Percentiles rank a stretch among this genome's conserved stretches.
Conservation (phyloP, 2,329 filamentous ascomycete species). For the Escovopsis weberi region DNA sequence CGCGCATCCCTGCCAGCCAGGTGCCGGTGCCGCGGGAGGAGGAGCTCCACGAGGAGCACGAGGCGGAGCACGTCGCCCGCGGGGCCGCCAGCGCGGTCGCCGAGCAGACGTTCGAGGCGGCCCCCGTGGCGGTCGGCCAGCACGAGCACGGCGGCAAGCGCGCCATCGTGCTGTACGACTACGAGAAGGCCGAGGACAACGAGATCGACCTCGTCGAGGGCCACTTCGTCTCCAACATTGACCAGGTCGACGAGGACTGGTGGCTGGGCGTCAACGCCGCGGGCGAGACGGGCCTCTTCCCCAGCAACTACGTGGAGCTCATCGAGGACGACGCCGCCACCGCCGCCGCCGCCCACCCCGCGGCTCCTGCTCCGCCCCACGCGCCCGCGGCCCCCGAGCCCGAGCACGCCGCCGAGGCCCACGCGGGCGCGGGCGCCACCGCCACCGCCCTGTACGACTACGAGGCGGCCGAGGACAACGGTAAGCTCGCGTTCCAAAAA, state of each 20-base stretch:
- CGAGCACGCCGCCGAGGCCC: constrained; percentile 16
- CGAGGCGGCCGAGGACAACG: constrained; percentile 90
- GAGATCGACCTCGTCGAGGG: constrained; percentile 86
- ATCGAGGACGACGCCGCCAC: constrained; percentile 45
- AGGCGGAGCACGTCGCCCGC: constrained; percentile 43
- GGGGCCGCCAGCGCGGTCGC: constrained; percentile 43
- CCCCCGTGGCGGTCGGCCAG: too few relatives aligned
- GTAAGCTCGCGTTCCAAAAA: constrained; percentile 33
- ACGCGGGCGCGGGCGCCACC: constrained; percentile 39
- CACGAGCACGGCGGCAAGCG: constrained; percentile 43
- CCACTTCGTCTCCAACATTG: constrained; percentile 77
- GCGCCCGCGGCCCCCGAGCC: constrained; percentile 19
- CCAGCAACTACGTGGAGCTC: constrained; percentile 91
- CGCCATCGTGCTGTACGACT: constrained; percentile 82
- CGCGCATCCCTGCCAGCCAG: constrained; percentile 48
- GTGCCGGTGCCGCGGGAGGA: constrained; percentile 51
- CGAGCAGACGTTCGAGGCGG: constrained; percentile 21
- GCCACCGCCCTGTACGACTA: constrained; percentile 91
- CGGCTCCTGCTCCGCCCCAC: constrained; percentile 15
- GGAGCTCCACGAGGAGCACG: constrained; percentile 49
- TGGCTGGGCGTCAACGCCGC: constrained; percentile 86
- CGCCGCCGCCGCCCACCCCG: constrained; percentile 16
- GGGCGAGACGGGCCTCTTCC: constrained; percentile 84
- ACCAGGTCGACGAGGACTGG: constrained; percentile 97
- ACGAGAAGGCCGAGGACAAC: constrained; percentile 95